Base-by-base conservation (phyloP, 257 asterid genomes). In the Rhazya stricta region DNA sequence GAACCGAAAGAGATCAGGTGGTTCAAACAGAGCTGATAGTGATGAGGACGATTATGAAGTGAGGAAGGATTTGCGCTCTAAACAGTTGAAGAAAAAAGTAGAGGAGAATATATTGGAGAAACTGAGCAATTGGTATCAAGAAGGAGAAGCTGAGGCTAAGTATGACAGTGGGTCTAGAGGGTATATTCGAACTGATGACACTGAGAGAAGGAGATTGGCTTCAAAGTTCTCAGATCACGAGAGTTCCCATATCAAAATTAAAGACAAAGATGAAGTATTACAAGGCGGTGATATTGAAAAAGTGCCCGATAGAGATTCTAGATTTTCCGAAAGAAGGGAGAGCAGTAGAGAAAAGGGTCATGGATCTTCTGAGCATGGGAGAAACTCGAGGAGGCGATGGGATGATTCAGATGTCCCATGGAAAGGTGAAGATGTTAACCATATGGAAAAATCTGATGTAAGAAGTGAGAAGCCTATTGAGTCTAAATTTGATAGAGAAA, bases 71-170 rank as follows among this genome's bases (percentile, higher is more conserved):
- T 87, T 86, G 27, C 89, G 83, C 74, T 81, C 86, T 46, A 88
- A 87, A 81, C 93, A 86, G 80, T 79, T 23, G 71, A 95, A 88
- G 91, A 89, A 82, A 83, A 89, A 83, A 75, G 63, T 79, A 61
- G 98, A 89, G 82, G 98, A 84, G 80, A 91, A 80, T 79, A 84
- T 96, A 13, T 78, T 95, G 80, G 97, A 92, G 83, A 91, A 82
- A 43, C 81, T 92, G 83, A 84, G 97, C 79, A 85, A 88, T 84
- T 91, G 96, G 97, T 91, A 91, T 80, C 89, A 85, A 80, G 99
- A 92, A 83, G 97, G 92, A 67, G 96, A 95, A 80, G 84, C 77
- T 73, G 96, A 92, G 62, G 79, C 77, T 71, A 91, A 86, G 84
- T 58, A 70, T 80, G 96, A 87, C 9, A 77, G 70, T 78, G 93